These are phyloP conservation scores for Coemansia erecta DNA, from an alignment of 192 early-diverging fungal species.

Conservation along the genomic window DNA sequence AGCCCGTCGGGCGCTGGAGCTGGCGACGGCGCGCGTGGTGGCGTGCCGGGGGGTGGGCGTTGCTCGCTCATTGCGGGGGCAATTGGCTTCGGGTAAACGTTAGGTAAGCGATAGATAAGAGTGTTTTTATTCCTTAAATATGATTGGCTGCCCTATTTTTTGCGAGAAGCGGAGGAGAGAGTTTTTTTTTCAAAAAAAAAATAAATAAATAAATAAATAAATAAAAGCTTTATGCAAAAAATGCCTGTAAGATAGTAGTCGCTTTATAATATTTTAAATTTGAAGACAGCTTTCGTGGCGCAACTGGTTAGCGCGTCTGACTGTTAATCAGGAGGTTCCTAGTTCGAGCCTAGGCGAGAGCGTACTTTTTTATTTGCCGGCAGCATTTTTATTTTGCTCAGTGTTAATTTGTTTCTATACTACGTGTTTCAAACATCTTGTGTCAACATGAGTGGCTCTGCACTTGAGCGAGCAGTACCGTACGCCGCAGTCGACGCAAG, in stretches of 20 bases:
- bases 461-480: conserved; percentile 63
- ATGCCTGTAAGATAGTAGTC: no score
- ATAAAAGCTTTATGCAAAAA: not conserved
- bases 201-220: not conserved
- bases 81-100: no score
- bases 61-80: no score
- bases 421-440: conserved; percentile 56
- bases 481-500: conserved; percentile 65
- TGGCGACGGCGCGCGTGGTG: no score
- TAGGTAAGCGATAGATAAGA: no score
- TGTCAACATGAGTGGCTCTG: conserved; percentile 59
- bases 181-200: no score
- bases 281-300: conserved; percentile 1
- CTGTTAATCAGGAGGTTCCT: conserved; percentile 10
- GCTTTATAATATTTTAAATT: not conserved
- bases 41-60: no score
- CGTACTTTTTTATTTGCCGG: not conserved
- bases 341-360: conserved; percentile 10
- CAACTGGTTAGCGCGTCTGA: conserved; percentile 10
- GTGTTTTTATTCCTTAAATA: no score
- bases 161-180: no score
- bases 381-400: not conserved
- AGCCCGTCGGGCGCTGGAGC: no score
- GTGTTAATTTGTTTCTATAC: conserved; percentile 3
- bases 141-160: no score